These are phyloP conservation scores for Lablab purpureus DNA, from an alignment of 306 rosid genomes.

Conservation along the genomic window DNA sequence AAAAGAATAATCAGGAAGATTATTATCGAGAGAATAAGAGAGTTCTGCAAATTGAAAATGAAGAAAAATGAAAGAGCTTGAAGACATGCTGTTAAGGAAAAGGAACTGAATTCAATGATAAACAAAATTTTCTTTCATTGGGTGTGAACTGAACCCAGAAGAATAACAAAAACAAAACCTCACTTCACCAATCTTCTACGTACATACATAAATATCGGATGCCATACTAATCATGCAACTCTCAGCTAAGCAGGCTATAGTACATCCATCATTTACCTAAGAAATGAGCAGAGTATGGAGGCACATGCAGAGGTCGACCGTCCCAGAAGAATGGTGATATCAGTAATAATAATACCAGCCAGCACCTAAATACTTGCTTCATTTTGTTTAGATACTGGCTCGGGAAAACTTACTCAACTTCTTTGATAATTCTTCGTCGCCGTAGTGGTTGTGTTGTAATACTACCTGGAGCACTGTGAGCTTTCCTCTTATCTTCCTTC, in stretches of 20 bases:
- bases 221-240: not conserved
- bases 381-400: not conserved
- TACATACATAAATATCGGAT: not conserved
- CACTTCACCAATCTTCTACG: constrained; percentile 30
- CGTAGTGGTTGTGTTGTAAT: constrained; percentile 64
- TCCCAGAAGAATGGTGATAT: constrained; percentile 4
- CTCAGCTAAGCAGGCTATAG: not conserved
- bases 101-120: not conserved
- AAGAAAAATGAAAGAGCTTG: too few relatives aligned
- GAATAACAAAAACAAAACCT: constrained; percentile 23
- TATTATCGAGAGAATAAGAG: too few relatives aligned
- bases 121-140: constrained; percentile 44
- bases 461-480: constrained; percentile 91
- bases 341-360: not conserved
- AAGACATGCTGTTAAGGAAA: not conserved
- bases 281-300: not conserved
- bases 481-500: constrained; percentile 79
- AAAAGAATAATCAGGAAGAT: too few relatives aligned
- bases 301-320: not conserved
- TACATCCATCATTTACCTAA: constrained; percentile 30
- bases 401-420: constrained; percentile 57
- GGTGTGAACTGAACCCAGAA: constrained; percentile 26
- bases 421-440: constrained; percentile 68
- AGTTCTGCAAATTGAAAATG: too few relatives aligned
- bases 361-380: constrained; percentile 12